A percentile compares a stretch with the other conserved stretches of the same genome.
Conservation (phyloP, 1,284 basidiomycete species). For the Ganoderma sinense region DNA sequence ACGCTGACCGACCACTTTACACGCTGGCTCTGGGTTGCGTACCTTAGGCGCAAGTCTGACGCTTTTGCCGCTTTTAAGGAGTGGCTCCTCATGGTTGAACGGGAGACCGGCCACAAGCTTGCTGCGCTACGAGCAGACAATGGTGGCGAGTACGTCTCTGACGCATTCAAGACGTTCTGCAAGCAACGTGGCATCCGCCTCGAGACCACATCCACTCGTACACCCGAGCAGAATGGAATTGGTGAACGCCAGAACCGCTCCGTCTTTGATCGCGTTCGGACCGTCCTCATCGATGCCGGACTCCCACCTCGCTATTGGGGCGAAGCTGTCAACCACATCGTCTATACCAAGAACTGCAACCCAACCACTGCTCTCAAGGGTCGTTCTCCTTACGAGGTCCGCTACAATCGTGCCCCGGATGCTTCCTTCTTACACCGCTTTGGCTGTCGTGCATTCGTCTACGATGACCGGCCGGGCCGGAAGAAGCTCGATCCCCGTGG, state of each 20-base stretch:
- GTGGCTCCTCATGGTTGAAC: constrained; percentile 13
- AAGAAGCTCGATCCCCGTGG: constrained; percentile 39
- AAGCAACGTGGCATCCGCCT: constrained; percentile 8
- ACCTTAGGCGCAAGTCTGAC: constrained; percentile 21
- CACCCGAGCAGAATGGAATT: constrained; percentile 37
- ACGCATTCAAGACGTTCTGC: constrained; percentile 22
- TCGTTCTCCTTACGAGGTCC: constrained; percentile 41
- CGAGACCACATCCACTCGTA: constrained; percentile 15
- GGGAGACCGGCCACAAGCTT: constrained; percentile 15
- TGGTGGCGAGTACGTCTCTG: constrained; percentile 21
- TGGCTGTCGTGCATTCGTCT: constrained; percentile 18
- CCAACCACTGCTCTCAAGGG: constrained; percentile 38
- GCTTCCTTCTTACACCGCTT: constrained; percentile 26
- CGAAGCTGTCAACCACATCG: constrained; percentile 44
- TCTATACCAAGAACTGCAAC: constrained; percentile 43
- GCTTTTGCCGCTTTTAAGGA: constrained; percentile 13
- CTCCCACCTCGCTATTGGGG: constrained; percentile 47
- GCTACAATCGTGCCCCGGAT: constrained; percentile 37
- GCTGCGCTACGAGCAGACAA: constrained; percentile 25
- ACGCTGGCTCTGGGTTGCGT: constrained; percentile 11
- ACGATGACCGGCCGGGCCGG: constrained; percentile 15
- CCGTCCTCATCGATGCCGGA: constrained; percentile 33
- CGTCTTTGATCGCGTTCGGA: constrained; percentile 28
- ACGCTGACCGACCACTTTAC: constrained; percentile 10
- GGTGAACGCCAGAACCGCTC: constrained; percentile 47